These are phyloP conservation scores for Cryphonectria parasitica DNA, from an alignment of 2,329 filamentous ascomycete species.

Conservation along the genomic window DNA sequence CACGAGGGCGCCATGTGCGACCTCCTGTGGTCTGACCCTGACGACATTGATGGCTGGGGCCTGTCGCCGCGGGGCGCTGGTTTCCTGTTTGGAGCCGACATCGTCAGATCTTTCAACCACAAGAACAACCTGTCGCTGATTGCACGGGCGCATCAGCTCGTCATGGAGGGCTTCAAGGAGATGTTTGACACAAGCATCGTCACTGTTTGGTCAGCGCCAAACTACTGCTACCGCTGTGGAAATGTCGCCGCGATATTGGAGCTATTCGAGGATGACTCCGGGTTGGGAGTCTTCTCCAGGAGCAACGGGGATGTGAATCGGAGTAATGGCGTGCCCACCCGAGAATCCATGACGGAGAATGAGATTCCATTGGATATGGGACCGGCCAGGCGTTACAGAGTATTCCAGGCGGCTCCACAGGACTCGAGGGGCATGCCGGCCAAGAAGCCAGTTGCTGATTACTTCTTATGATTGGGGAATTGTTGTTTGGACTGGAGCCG, in stretches of 20 bases:
- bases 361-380: constrained; percentile 57
- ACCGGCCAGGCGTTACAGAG: constrained; percentile 86
- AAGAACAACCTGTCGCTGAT: constrained; percentile 90
- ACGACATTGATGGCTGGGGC: constrained; percentile 97
- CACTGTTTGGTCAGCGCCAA: constrained; percentile 97
- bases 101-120: constrained; percentile 95
- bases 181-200: constrained; percentile 98
- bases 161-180: constrained; percentile 99
- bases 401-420: constrained; percentile 96
- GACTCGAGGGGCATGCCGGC: constrained; percentile 97
- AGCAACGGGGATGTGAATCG: constrained; percentile 72
- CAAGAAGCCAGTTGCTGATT: constrained; percentile 97
- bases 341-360: constrained; percentile 53
- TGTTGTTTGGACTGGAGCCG: not conserved
- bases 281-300: constrained; percentile 69
- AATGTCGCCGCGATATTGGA: constrained; percentile 96
- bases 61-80: constrained; percentile 91
- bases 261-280: constrained; percentile 83
- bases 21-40: constrained; percentile 94
- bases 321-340: constrained; percentile 49
- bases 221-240: constrained; percentile 95
- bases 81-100: constrained; percentile 93
- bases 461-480: constrained; percentile 69
- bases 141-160: constrained; percentile 91
- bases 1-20: constrained; percentile 99